Percentiles rank a stretch among this genome's conserved stretches.
Conservation (phyloP, 805 yeast species). For the Tetrapisispora nanseiensis region DNA sequence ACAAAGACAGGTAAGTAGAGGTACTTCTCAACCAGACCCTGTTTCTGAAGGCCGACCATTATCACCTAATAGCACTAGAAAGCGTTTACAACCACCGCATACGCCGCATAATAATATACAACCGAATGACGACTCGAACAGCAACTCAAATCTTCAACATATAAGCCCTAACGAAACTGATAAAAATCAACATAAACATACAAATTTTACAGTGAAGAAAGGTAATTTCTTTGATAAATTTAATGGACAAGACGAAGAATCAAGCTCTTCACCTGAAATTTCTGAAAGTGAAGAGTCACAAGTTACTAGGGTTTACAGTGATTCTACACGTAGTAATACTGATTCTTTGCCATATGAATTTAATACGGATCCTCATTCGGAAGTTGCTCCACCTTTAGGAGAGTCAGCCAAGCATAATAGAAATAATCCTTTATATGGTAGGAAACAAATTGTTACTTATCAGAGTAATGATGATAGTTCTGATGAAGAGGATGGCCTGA, state of each 20-base stretch:
- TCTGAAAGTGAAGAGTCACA: constrained; percentile 7
- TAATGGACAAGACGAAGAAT: constrained; percentile 11
- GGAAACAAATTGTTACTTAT: neutral
- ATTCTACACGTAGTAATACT: constrained; percentile 4
- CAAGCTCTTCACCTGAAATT: constrained; percentile 6
- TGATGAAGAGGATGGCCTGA: constrained; percentile 14
- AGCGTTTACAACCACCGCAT: neutral
- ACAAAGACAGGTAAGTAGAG: neutral
- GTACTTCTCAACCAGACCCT: neutral
- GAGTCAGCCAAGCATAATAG: constrained; percentile 9
- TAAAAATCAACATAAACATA: neutral
- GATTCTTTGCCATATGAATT: constrained; percentile 28
- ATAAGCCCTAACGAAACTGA: neutral
- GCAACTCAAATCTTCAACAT: neutral
- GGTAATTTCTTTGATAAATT: constrained; percentile 10
- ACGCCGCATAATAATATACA: neutral
- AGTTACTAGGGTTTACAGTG: constrained; percentile 4
- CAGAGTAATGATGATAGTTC: constrained; percentile 5
- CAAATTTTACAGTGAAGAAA: constrained; percentile 2
- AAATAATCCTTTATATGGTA: constrained; percentile 6
- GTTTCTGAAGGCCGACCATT: neutral
- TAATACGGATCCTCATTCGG: constrained; percentile 23
- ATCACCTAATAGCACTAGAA: neutral
- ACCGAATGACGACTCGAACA: neutral
- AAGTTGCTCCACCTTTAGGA: constrained; percentile 18